Conservation (phyloP, 257 asterid species). For the Solanum virginianum region DNA sequence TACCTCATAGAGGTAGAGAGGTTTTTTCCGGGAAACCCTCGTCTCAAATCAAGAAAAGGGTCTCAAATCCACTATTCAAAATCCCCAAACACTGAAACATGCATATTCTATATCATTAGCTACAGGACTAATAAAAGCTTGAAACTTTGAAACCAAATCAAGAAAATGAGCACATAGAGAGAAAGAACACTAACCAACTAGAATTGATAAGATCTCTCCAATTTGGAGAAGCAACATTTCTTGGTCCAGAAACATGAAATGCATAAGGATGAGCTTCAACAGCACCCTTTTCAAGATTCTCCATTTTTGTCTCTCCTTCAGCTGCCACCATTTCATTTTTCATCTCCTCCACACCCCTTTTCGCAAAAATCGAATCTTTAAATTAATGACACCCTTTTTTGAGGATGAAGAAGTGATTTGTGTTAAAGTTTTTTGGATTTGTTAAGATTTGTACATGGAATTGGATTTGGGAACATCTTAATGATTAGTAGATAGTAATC, state of each 20-base stretch:
- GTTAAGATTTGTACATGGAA: not conserved
- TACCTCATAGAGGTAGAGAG: too few species aligned
- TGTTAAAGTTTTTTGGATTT: not conserved
- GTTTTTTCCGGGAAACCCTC: too few species aligned
- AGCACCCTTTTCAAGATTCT: not conserved
- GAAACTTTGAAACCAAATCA: not conserved
- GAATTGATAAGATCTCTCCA: constrained; percentile 33
- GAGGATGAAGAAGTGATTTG: not conserved
- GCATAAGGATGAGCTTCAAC: constrained; percentile 23
- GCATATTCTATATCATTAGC: not conserved
- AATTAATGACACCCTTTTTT: not conserved
- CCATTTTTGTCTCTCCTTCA: not conserved
- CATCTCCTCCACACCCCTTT: constrained; percentile 25
- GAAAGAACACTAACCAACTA: constrained; percentile 19
- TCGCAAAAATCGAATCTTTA: not conserved
- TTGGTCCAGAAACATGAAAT: constrained; percentile 33
- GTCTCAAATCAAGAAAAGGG: not conserved
- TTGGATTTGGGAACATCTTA: not conserved
- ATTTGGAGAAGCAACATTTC: constrained; percentile 28
- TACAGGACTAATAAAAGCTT: not conserved
- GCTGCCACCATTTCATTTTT: constrained; percentile 11
- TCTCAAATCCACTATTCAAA: not conserved
- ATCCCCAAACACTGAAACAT: not conserved
- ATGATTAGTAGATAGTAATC: constrained; percentile 13
- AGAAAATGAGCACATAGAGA: not conserved